Evolutionary conservation across 164 flowering plant species (phyloP).

Genomic region (Nelumbo lutea): DNA sequence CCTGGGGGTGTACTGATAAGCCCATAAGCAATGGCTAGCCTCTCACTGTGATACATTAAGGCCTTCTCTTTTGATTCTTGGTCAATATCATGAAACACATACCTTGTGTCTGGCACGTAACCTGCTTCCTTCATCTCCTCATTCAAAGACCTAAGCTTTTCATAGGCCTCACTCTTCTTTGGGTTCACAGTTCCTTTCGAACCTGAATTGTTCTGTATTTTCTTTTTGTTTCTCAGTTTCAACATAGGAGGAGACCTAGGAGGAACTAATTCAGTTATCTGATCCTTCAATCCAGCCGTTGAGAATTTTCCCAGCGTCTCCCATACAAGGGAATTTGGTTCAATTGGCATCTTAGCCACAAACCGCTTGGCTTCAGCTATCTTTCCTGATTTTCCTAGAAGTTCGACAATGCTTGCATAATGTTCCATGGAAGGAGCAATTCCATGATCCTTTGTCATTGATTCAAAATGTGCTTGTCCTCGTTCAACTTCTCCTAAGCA

Average conservation of each 20-base stretch:
- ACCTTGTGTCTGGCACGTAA: constrained; percentile 47
- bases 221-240: constrained; percentile 24
- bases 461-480: constrained; percentile 28
- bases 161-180: constrained; percentile 28
- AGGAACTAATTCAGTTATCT: constrained; percentile 6
- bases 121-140: constrained; percentile 44
- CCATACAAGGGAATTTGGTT: constrained; percentile 27
- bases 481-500: constrained; percentile 26
- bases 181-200: constrained; percentile 12
- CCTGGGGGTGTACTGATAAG: constrained; percentile 45
- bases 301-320: constrained; percentile 23
- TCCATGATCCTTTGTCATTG: constrained; percentile 32
- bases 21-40: constrained; percentile 51
- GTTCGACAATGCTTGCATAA: constrained; percentile 31
- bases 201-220: constrained; percentile 12
- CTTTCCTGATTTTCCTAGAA: constrained; percentile 32
- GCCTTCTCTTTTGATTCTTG: constrained; percentile 53
- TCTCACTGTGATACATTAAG: constrained; percentile 46
- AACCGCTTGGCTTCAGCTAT: constrained; percentile 33
- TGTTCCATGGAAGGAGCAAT: constrained; percentile 38
- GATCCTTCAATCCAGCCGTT: not conserved
- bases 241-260: constrained; percentile 14
- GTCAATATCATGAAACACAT: constrained; percentile 54
- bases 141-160: constrained; percentile 27
- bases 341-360: constrained; percentile 32